Evolutionary conservation across 148 eudicot species (phyloP).

Genomic region (Salicornia ramosissima): DNA sequence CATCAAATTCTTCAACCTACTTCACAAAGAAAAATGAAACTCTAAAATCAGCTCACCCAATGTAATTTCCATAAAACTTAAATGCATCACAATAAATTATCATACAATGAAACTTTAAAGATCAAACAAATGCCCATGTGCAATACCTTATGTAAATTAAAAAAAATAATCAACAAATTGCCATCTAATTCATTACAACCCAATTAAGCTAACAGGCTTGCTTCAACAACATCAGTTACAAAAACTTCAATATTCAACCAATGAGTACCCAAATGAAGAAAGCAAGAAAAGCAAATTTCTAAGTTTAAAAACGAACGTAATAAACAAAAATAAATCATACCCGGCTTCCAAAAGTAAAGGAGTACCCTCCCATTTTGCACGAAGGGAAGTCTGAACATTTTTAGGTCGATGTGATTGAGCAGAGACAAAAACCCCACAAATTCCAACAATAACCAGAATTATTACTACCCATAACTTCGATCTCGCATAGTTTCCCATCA

Average conservation of each 20-base stretch:
- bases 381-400: conserved; percentile 87
- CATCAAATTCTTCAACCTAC: background rate
- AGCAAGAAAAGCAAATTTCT: background rate
- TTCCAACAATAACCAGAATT: conserved; percentile 22
- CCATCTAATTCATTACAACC: background rate
- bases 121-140: background rate
- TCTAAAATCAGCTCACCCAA: background rate
- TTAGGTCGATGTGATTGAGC: conserved; percentile 60
- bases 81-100: background rate
- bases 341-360: conserved; percentile 89
- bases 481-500: conserved; percentile 25
- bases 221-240: background rate
- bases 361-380: conserved; percentile 86
- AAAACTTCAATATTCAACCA: background rate
- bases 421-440: conserved; percentile 44
- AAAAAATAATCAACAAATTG: background rate
- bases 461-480: conserved; percentile 41
- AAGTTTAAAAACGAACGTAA: background rate
- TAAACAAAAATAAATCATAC: conserved; percentile 26
- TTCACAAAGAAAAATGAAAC: conserved; percentile 1
- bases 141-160: background rate
- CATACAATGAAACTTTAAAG: background rate
- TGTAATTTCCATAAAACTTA: background rate
- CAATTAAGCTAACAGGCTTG: background rate
- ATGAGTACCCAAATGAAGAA: background rate